A percentile compares a stretch with the other conserved stretches of the same genome.
Conservation (phyloP, 176 grass and related monocot species). For the Chloris gayana region DNA sequence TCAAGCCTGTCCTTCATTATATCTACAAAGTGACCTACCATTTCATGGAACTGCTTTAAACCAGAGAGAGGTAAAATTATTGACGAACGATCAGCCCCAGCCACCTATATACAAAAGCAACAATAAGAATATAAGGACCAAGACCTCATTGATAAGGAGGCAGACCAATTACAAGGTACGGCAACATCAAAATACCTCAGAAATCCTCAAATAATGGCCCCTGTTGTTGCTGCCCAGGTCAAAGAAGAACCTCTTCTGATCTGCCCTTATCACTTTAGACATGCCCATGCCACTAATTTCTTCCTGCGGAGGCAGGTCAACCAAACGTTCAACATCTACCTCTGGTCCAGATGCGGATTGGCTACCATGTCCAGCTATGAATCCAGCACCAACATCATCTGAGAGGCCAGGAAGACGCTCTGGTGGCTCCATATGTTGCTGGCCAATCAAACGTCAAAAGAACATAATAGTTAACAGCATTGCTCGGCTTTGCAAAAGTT, state of each 20-base stretch:
- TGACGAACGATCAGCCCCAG: conserved; percentile 90
- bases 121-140: not conserved
- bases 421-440: conserved; percentile 87
- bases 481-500: conserved; percentile 6
- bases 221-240: conserved; percentile 95
- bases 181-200: conserved; percentile 58
- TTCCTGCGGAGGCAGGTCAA: conserved; percentile 83
- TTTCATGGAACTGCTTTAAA: conserved; percentile 98
- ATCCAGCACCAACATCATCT: conserved; percentile 98
- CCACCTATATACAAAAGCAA: conserved; percentile 58
- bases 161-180: not conserved
- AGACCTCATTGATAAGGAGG: not conserved
- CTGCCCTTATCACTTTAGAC: conserved; percentile 97
- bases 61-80: conserved; percentile 95
- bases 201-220: conserved; percentile 96
- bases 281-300: conserved; percentile 81
- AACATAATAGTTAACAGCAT: not conserved
- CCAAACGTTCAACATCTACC: conserved; percentile 71
- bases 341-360: conserved; percentile 70
- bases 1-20: conserved; percentile 97
- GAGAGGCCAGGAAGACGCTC: conserved; percentile 83
- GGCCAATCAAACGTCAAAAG: conserved; percentile 21
- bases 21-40: conserved; percentile 98
- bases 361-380: conserved; percentile 89
- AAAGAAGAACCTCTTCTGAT: conserved; percentile 99